Conservation (phyloP, 768 basidiomycete species). For the Lyophyllum decastes region DNA sequence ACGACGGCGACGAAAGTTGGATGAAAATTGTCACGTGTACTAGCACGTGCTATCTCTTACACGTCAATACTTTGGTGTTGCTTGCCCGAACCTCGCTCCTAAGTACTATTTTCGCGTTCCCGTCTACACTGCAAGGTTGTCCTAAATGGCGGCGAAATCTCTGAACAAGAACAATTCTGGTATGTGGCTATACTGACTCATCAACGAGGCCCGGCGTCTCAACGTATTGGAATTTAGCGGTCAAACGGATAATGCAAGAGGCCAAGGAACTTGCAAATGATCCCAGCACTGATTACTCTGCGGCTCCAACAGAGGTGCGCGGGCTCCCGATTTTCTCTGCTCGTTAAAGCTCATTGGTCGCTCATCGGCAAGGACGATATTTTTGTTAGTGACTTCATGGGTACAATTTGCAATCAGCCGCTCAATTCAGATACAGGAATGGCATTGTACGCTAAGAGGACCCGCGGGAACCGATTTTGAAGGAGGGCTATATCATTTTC, state of each 20-base stretch:
- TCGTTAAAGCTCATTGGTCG: slow-evolving; percentile 8
- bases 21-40: slow-evolving; percentile 4
- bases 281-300: slow-evolving; percentile 83
- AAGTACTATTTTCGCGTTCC: too few relatives aligned
- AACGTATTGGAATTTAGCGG: slow-evolving; percentile 49
- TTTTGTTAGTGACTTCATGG: slow-evolving; percentile 57
- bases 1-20: background rate
- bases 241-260: slow-evolving; percentile 97
- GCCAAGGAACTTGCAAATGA: slow-evolving; percentile 86
- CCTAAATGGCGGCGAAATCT: slow-evolving; percentile 31
- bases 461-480: slow-evolving; percentile 88
- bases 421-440: slow-evolving; percentile 51
- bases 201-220: background rate
- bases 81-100: background rate
- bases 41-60: slow-evolving; percentile 20
- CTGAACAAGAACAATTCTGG: slow-evolving; percentile 92
- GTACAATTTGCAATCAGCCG: slow-evolving; percentile 13
- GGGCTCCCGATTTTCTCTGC: background rate
- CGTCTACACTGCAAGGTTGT: background rate
- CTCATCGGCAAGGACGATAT: slow-evolving; percentile 69
- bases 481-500: slow-evolving; percentile 95
- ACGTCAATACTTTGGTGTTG: slow-evolving; percentile 11
- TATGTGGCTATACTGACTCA: slow-evolving; percentile 24
- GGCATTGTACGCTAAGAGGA: slow-evolving; percentile 97
- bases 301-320: slow-evolving; percentile 75